Conservation (phyloP, 2,329 filamentous ascomycete genomes). For the Metarhizium sp. region DNA sequence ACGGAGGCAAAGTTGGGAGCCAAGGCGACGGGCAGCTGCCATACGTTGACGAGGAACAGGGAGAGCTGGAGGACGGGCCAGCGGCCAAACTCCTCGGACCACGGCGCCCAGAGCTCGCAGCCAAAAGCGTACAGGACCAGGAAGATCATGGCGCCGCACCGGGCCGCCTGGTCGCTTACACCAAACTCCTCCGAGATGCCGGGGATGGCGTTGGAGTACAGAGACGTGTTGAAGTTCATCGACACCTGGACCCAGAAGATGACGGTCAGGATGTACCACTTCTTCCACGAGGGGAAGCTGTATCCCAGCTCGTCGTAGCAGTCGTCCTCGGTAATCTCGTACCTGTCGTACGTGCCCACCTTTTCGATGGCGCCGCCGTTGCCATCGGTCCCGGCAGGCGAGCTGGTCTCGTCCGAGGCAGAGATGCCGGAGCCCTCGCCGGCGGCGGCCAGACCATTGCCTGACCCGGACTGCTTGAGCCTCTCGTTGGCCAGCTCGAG, state of each 20-base stretch:
- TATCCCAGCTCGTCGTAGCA: slow-evolving; percentile 60
- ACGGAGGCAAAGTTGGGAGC: slow-evolving; percentile 64
- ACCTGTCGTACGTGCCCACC: slow-evolving; percentile 28
- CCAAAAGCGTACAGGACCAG: slow-evolving; percentile 75
- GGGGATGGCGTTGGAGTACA: slow-evolving; percentile 59
- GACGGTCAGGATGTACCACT: slow-evolving; percentile 64
- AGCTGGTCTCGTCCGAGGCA: slow-evolving; percentile 7
- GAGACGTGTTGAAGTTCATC: slow-evolving; percentile 71
- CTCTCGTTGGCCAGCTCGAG: slow-evolving; percentile 26
- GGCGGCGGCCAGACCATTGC: neutral
- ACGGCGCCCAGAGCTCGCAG: slow-evolving; percentile 81
- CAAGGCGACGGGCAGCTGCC: slow-evolving; percentile 61
- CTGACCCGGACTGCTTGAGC: slow-evolving; percentile 21
- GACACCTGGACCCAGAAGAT: slow-evolving; percentile 67
- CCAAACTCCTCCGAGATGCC: slow-evolving; percentile 59
- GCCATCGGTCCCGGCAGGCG: slow-evolving; percentile 21
- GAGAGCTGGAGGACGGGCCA: slow-evolving; percentile 66
- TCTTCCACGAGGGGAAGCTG: slow-evolving; percentile 49
- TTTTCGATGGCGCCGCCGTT: slow-evolving; percentile 21
- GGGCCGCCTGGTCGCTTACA: slow-evolving; percentile 59
- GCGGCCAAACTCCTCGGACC: slow-evolving; percentile 75
- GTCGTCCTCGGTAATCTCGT: slow-evolving; percentile 44
- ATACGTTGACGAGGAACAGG: slow-evolving; percentile 69
- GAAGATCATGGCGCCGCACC: slow-evolving; percentile 70
- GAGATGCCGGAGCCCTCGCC: slow-evolving; percentile 2